phyloP scores from a whole-genome alignment of 176 grass and related monocot species.

The Oryza coarctata region DNA sequence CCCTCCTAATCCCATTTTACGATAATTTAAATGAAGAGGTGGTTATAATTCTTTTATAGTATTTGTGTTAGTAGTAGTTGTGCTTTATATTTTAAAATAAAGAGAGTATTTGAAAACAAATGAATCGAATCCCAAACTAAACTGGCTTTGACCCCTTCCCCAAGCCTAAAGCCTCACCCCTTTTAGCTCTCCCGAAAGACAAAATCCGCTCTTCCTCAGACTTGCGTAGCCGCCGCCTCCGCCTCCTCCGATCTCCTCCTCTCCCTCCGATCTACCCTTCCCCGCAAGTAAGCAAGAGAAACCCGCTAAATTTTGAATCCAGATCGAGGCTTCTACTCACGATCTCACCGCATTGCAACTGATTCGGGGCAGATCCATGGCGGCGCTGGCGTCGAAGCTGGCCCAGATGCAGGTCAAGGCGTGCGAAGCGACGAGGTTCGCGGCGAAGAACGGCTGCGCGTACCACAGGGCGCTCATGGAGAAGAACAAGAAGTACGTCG shows the following conservation, averaged over 20 bases:
- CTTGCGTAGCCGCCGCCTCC: constrained; percentile 3
- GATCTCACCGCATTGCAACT: background rate
- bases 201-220: background rate
- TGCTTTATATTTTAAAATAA: too few relatives aligned
- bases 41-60: too few relatives aligned
- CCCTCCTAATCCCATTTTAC: too few relatives aligned
- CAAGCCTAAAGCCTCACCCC: constrained; percentile 13
- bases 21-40: too few relatives aligned
- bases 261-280: background rate
- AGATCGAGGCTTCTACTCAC: background rate
- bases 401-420: constrained; percentile 75
- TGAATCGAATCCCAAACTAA: background rate
- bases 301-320: background rate
- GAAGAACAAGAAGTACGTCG: constrained; percentile 81
- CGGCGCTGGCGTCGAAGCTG: constrained; percentile 68
- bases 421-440: constrained; percentile 64
- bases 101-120: too few relatives aligned
- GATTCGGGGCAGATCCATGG: constrained; percentile 45
- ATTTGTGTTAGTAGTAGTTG: too few relatives aligned
- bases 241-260: constrained; percentile 3
- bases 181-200: background rate
- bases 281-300: background rate
- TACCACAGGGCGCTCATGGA: constrained; percentile 67
- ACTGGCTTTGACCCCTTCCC: constrained; percentile 23
- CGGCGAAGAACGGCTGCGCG: constrained; percentile 57